phyloP scores from a whole-genome alignment of 2,329 filamentous ascomycete species.

The Geoglossum cookeanum region DNA sequence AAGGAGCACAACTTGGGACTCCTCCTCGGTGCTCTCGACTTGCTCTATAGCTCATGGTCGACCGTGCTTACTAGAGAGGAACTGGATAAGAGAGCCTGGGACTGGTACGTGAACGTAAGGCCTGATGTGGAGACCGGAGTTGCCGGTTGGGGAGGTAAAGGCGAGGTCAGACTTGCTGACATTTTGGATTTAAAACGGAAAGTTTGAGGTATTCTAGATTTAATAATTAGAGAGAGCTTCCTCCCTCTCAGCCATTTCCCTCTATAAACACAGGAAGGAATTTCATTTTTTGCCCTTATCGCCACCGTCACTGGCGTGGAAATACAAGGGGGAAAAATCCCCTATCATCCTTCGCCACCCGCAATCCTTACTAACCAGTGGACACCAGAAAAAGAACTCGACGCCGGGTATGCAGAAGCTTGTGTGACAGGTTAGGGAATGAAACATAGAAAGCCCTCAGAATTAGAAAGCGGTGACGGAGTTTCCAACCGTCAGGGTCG shows the following conservation, averaged over 20 bases:
- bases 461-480: neutral
- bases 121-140: conserved; percentile 57
- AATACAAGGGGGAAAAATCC: no score
- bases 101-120: conserved; percentile 60
- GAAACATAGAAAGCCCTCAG: neutral
- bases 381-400: neutral
- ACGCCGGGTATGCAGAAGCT: neutral
- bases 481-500: neutral
- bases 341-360: no score
- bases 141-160: conserved; percentile 71
- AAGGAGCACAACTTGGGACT: conserved; percentile 51
- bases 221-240: no score
- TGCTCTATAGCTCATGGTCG: conserved; percentile 58
- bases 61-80: conserved; percentile 42
- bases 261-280: no score
- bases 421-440: neutral
- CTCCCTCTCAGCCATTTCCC: no score
- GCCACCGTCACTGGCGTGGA: no score
- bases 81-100: conserved; percentile 58
- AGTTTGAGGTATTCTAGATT: neutral
- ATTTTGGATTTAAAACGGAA: conserved; percentile 38
- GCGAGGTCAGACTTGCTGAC: conserved; percentile 42
- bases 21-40: conserved; percentile 49
- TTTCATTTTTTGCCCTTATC: no score
- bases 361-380: neutral